Percentiles rank a stretch among this genome's conserved stretches.
Conservation (phyloP, 1,284 basidiomycete species). For the Calocybe gambosa region DNA sequence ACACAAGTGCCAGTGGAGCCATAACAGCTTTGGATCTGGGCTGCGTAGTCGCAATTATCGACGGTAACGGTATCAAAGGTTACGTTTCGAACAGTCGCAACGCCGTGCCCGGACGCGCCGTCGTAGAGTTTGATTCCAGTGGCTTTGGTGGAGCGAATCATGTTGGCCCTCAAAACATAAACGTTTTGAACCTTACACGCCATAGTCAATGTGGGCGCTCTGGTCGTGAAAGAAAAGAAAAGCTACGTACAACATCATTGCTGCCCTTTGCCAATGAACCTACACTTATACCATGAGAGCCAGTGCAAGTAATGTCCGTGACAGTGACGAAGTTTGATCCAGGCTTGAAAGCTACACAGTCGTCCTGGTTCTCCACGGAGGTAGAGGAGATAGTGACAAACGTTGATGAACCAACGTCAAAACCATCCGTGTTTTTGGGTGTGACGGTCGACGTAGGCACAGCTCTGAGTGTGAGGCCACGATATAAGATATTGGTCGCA, state of each 20-base stretch:
- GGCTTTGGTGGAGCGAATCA: constrained; percentile 26
- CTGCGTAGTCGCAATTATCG: constrained; percentile 27
- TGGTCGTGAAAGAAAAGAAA: not conserved
- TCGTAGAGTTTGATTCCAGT: constrained; percentile 27
- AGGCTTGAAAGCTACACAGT: constrained; percentile 27
- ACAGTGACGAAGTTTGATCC: constrained; percentile 23
- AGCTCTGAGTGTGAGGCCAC: constrained; percentile 20
- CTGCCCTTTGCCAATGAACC: constrained; percentile 21
- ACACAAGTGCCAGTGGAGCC: constrained; percentile 19
- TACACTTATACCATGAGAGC: constrained; percentile 26
- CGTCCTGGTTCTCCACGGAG: constrained; percentile 25
- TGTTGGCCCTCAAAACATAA: constrained; percentile 22
- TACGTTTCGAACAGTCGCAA: constrained; percentile 27
- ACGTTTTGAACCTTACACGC: constrained; percentile 22
- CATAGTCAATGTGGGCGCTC: not conserved
- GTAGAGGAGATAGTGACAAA: constrained; percentile 23
- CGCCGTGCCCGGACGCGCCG: constrained; percentile 22
- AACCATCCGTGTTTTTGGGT: constrained; percentile 27
- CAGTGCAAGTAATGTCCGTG: constrained; percentile 24
- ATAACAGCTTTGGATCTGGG: constrained; percentile 28
- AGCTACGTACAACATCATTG: constrained; percentile 17
- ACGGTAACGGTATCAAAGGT: constrained; percentile 24
- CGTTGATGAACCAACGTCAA: constrained; percentile 23
- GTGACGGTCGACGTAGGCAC: constrained; percentile 19
- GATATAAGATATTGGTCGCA: constrained; percentile 23